Evolutionary conservation across 306 rosid species (phyloP).

Genomic region (Betula pendula): DNA sequence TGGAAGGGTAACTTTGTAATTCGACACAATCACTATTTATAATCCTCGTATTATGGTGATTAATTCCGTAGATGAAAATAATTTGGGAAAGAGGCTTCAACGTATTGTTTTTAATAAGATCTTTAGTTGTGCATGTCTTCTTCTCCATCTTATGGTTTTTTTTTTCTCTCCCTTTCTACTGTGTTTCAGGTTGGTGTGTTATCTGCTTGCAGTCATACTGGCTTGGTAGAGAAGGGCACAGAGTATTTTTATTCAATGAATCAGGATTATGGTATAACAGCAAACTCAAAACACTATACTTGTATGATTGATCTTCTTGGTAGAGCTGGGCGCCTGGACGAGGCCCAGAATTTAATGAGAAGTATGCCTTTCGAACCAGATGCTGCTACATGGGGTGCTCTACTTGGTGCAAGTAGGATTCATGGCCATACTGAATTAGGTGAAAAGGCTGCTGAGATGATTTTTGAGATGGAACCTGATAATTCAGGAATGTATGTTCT

Average conservation of each 20-base stretch:
- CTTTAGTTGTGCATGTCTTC: background rate
- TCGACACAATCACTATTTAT: background rate
- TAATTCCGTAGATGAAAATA: background rate
- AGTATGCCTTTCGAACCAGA: slow-evolving; percentile 74
- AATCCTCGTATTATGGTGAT: background rate
- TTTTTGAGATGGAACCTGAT: slow-evolving; percentile 81
- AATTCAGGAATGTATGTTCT: slow-evolving; percentile 88
- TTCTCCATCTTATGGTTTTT: slow-evolving; percentile 7
- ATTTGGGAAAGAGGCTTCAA: background rate
- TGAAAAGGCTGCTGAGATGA: slow-evolving; percentile 77
- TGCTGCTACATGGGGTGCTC: slow-evolving; percentile 88
- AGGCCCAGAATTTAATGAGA: slow-evolving; percentile 68
- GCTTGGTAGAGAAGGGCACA: slow-evolving; percentile 62
- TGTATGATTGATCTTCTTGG: slow-evolving; percentile 89
- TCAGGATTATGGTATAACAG: slow-evolving; percentile 51
- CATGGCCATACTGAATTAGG: slow-evolving; percentile 73
- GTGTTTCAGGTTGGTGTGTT: slow-evolving; percentile 73
- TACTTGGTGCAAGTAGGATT: slow-evolving; percentile 81
- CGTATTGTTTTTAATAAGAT: slow-evolving; percentile 6
- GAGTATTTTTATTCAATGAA: slow-evolving; percentile 67
- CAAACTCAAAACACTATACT: slow-evolving; percentile 69
- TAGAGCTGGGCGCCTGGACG: slow-evolving; percentile 75
- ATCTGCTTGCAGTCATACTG: slow-evolving; percentile 83
- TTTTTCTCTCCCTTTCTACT: slow-evolving; percentile 13
- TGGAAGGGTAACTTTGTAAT: background rate